Base-by-base conservation (phyloP, 805 yeast species). In the Wickerhamomyces canadensis region DNA sequence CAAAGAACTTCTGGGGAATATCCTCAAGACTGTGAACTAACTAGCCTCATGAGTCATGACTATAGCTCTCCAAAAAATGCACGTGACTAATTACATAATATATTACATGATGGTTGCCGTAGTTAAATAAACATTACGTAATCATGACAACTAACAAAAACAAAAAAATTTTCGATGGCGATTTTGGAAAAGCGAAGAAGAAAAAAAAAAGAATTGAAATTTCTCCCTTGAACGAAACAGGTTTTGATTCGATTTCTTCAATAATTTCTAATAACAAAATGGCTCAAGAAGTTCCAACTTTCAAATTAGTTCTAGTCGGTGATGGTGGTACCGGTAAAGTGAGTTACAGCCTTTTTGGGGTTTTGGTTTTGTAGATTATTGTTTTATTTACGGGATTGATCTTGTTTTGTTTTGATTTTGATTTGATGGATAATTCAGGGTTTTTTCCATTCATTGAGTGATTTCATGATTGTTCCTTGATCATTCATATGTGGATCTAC, bases 281-380 rank as follows among this genome's bases (percentile, higher is more conserved):
- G 85, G 78, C 84, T 57, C 56, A 52, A 47, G 82, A 79, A 74
- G 94, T 88, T 68, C 98, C 98, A 55, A 86, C 96, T 52, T 93
- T 93, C 72, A 93, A 93, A 76, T 80, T 93, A 68, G 99, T 93
- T 59, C 81, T 93, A 61, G 98, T 93, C 71, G 99, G 99, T 67
- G 99, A 93, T 65, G 99, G 99, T 78, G 99, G 99, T 80, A 93
- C 98, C 69, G 99, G 99, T 74, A 93, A 93, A 70, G 80, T 74
- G 57, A 50, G 78, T 70, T 15, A 28, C 12, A 21, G 23, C 19
- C 19, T 26, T 14, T 17, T 5, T 19, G 19, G 13, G 13, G 25
- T 5, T 6, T 7, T 31, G n/a, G 19, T 16, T 31, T 31, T 19
- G 26, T 33, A 35, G 16, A 28, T 25, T 42, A n/a, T n/a, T n/a